Evolutionary conservation across 192 early-diverging fungal genomes (phyloP).

Genomic region (Backusella parvicylindrica): DNA sequence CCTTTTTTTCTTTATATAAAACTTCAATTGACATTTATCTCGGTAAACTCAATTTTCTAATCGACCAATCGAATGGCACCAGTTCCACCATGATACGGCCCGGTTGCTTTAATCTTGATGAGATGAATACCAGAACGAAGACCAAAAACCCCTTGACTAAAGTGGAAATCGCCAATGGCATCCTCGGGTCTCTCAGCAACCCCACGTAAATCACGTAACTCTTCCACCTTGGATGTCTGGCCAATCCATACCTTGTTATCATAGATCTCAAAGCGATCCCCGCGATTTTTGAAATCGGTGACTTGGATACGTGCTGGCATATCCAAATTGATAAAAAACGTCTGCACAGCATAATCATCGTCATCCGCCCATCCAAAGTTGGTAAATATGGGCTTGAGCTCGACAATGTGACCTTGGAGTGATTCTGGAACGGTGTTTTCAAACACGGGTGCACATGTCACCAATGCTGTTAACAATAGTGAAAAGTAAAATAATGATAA

Average conservation of each 20-base stretch:
- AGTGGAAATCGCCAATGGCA: conserved; percentile 5
- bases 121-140: conserved; percentile 18
- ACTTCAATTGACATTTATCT: no score
- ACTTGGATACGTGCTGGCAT: conserved; percentile 13
- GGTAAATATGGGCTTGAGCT: not conserved
- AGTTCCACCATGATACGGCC: conserved; percentile 21
- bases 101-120: conserved; percentile 21
- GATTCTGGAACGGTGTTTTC: not conserved
- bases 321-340: not conserved
- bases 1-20: no score
- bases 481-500: not conserved
- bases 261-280: conserved; percentile 22
- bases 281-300: conserved; percentile 23
- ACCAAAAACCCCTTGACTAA: conserved; percentile 17
- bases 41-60: not conserved
- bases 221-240: not conserved
- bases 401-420: not conserved
- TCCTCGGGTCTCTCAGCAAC: conserved; percentile 24
- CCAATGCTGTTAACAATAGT: not conserved
- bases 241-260: conserved; percentile 24
- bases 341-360: not conserved
- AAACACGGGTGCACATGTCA: not conserved
- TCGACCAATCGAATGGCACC: conserved; percentile 17
- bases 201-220: not conserved
- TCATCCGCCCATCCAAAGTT: not conserved